Evolutionary conservation across 2,329 filamentous ascomycete species (phyloP).

Genomic region (Setomelanomma holmii): DNA sequence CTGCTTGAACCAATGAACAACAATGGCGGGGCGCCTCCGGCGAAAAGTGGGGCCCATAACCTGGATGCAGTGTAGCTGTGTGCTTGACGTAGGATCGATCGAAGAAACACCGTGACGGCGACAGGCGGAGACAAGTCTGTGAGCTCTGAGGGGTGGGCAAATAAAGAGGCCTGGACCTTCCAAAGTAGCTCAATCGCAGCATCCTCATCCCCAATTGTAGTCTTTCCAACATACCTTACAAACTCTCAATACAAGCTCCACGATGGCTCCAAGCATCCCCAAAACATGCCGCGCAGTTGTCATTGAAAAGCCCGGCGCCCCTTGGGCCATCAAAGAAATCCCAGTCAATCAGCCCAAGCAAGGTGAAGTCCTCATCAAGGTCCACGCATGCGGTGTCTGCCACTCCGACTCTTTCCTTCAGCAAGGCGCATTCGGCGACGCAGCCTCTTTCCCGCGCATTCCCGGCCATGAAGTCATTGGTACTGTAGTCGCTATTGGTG

Average conservation of each 20-base stretch:
- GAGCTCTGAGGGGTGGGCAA: not conserved
- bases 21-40: not conserved
- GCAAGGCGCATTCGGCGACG: constrained; percentile 26
- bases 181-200: not conserved
- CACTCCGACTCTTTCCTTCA: constrained; percentile 63
- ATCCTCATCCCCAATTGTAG: not conserved
- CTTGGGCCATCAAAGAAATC: constrained; percentile 66
- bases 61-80: too few relatives aligned
- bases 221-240: not conserved
- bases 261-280: constrained; percentile 52
- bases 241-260: not conserved
- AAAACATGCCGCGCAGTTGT: constrained; percentile 72
- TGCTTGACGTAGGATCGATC: too few relatives aligned
- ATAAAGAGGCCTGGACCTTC: not conserved
- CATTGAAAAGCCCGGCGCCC: constrained; percentile 60
- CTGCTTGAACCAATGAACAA: not conserved
- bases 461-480: constrained; percentile 78
- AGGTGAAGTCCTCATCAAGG: constrained; percentile 72
- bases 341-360: constrained; percentile 63
- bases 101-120: too few relatives aligned
- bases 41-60: not conserved
- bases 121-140: not conserved
- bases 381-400: constrained; percentile 76
- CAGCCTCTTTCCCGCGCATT: constrained; percentile 60
- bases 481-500: constrained; percentile 67